phyloP scores from a whole-genome alignment of 108 stramenopile species.

The Parmales sp. region DNA sequence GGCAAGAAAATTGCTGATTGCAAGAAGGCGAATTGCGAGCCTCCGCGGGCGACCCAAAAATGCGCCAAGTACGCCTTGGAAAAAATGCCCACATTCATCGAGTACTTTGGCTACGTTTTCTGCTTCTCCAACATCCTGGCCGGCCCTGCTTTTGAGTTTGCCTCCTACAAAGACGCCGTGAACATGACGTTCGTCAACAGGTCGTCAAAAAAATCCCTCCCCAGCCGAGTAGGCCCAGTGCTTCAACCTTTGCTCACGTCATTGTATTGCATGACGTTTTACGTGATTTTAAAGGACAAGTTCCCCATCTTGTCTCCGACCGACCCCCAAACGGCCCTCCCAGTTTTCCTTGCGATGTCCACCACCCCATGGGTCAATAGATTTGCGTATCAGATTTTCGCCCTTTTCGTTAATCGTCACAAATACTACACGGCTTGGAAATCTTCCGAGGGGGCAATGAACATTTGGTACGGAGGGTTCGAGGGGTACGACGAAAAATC shows the following conservation, averaged over 20 bases:
- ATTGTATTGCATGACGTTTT: too few relatives aligned
- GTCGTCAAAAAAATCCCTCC: neutral
- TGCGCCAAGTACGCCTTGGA: slow-evolving; percentile 11
- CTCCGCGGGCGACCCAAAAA: neutral
- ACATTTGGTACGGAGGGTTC: slow-evolving; percentile 19
- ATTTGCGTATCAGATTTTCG: neutral
- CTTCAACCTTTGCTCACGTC: too few relatives aligned
- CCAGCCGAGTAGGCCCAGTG: neutral
- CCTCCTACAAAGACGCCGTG: neutral
- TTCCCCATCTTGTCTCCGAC: too few relatives aligned
- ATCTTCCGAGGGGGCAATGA: slow-evolving; percentile 14
- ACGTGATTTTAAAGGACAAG: too few relatives aligned
- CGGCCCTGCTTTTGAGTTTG: slow-evolving; percentile 22
- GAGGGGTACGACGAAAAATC: slow-evolving; percentile 3
- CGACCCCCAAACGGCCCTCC: too few relatives aligned
- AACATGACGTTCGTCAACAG: neutral
- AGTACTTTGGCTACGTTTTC: slow-evolving; percentile 26
- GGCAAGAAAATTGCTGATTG: neutral
- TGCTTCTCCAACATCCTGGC: slow-evolving; percentile 25
- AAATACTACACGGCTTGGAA: slow-evolving; percentile 30
- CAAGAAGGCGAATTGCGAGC: neutral
- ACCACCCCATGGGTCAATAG: neutral
- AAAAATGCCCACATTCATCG: neutral
- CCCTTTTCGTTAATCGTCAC: neutral
- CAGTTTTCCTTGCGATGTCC: too few relatives aligned